Evolutionary conservation across 352 stramenopile species (phyloP).

Genomic region (Pythium monospermum): DNA sequence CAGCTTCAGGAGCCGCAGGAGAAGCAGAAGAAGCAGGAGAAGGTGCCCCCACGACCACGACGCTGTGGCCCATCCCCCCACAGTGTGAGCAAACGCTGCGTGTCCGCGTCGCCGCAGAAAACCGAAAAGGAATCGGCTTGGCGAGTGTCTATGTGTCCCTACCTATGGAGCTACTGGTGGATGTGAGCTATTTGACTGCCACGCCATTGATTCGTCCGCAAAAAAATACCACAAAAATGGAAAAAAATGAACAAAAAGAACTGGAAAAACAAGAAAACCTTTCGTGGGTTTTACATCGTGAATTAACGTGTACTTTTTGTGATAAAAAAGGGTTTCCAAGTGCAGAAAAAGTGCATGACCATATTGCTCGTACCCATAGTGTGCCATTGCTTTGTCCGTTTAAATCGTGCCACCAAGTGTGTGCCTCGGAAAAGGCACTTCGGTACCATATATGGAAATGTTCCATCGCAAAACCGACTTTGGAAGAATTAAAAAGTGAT

Average conservation of each 20-base stretch:
- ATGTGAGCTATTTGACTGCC: constrained; percentile 55
- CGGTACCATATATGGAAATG: constrained; percentile 77
- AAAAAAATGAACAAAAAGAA: constrained; percentile 26
- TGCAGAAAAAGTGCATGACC: constrained; percentile 38
- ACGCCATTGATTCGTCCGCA: constrained; percentile 32
- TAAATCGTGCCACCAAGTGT: constrained; percentile 56
- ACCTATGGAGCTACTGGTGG: constrained; percentile 35
- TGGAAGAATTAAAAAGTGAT: constrained; percentile 46
- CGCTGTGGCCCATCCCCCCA: constrained; percentile 56
- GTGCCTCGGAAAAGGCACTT: constrained; percentile 55
- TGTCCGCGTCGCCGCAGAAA: constrained; percentile 55
- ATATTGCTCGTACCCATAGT: constrained; percentile 48
- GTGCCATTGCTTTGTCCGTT: constrained; percentile 77
- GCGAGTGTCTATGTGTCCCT: constrained; percentile 52
- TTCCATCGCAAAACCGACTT: constrained; percentile 45
- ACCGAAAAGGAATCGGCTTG: constrained; percentile 50
- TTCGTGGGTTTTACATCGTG: constrained; percentile 15
- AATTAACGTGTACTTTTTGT: constrained; percentile 61
- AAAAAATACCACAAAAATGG: constrained; percentile 37
- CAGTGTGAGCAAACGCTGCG: constrained; percentile 38
- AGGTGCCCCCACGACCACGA: constrained; percentile 30
- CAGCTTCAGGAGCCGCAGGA: too few relatives aligned
- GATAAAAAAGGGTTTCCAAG: constrained; percentile 8
- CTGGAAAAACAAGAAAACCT: constrained; percentile 44
- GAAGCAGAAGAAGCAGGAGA: constrained; percentile 12